A percentile compares a stretch with the other conserved stretches of the same genome.
Evolutionary conservation across 1,284 basidiomycete species (phyloP).

Genomic region (Laetiporus sulphureus): DNA sequence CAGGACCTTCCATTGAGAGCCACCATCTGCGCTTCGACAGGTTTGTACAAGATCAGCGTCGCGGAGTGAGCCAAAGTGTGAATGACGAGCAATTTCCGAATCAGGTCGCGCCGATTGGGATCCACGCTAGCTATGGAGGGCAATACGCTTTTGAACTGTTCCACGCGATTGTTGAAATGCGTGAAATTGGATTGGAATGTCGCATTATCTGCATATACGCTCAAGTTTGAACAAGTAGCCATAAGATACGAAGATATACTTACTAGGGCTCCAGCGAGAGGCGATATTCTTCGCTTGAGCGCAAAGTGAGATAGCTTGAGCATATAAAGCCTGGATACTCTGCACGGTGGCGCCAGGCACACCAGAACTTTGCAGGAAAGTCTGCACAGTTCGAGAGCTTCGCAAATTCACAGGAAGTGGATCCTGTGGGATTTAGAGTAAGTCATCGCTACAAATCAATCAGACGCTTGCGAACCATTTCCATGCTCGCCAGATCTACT

Average conservation of each 20-base stretch:
- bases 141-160: constrained; percentile 21
- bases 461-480: background rate
- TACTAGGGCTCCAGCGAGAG: constrained; percentile 21
- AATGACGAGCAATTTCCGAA: constrained; percentile 25
- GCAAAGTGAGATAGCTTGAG: constrained; percentile 32
- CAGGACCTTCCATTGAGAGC: constrained; percentile 19
- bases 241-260: constrained; percentile 9
- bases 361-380: constrained; percentile 24
- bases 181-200: constrained; percentile 21
- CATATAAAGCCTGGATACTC: constrained; percentile 24
- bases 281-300: constrained; percentile 27
- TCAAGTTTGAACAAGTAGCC: background rate
- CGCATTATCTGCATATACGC: constrained; percentile 11
- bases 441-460: background rate
- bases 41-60: constrained; percentile 31
- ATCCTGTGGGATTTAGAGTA: constrained; percentile 7
- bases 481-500: constrained; percentile 22
- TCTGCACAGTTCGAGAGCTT: constrained; percentile 23
- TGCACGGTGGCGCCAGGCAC: constrained; percentile 17
- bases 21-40: constrained; percentile 19
- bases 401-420: constrained; percentile 17
- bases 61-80: constrained; percentile 29
- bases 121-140: constrained; percentile 16
- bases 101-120: constrained; percentile 10
- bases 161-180: constrained; percentile 24